phyloP scores from a whole-genome alignment of 805 yeast genomes.

The Yamadazyma laniorum region DNA sequence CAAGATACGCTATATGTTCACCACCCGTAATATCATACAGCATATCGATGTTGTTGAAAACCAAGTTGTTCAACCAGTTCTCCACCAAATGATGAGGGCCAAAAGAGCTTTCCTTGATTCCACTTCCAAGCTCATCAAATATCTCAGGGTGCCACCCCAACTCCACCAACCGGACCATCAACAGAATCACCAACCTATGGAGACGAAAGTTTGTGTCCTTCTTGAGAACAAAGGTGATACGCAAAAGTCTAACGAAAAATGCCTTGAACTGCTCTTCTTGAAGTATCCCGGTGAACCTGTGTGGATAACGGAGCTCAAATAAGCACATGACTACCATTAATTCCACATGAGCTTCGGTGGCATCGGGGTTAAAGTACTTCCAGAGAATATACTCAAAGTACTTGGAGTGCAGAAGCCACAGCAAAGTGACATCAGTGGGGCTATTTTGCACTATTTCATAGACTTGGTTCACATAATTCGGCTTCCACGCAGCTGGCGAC shows the following conservation, averaged over 20 bases:
- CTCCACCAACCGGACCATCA: constrained; percentile 9
- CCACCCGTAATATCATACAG: constrained; percentile 7
- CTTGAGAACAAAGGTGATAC: constrained; percentile 17
- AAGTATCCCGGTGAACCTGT: background rate
- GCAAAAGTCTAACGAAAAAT: constrained; percentile 21
- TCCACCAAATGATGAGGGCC: constrained; percentile 9
- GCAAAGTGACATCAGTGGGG: constrained; percentile 4
- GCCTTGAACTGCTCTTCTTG: constrained; percentile 15
- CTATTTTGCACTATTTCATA: background rate
- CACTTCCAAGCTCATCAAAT: background rate
- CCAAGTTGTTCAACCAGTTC: constrained; percentile 10
- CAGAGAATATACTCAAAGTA: constrained; percentile 29
- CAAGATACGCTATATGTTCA: constrained; percentile 3
- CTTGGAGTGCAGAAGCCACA: constrained; percentile 3
- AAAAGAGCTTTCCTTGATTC: background rate
- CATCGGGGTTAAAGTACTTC: constrained; percentile 40
- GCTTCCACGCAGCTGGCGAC: constrained; percentile 17
- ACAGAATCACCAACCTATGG: constrained; percentile 14
- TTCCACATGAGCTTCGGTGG: constrained; percentile 40
- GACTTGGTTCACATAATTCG: constrained; percentile 1
- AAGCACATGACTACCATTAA: constrained; percentile 24
- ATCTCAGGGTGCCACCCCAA: background rate
- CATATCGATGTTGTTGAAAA: constrained; percentile 3
- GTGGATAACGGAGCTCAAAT: constrained; percentile 11
- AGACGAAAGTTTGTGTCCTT: constrained; percentile 16